Evolutionary conservation across 176 grass and related monocot genomes (phyloP).

Genomic region (Coix lacrymajobi): DNA sequence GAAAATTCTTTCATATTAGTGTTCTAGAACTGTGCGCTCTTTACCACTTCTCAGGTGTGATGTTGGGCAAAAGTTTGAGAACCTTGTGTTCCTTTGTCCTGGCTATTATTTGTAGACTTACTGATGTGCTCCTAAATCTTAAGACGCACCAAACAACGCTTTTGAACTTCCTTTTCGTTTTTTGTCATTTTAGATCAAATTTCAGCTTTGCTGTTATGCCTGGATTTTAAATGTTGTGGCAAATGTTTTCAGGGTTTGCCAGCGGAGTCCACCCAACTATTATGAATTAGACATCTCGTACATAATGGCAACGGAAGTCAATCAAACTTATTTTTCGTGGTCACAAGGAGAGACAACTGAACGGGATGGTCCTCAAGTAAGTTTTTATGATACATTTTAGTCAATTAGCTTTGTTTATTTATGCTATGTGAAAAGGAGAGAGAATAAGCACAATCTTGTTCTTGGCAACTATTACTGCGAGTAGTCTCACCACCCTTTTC

Average conservation of each 20-base stretch:
- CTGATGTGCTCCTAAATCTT: not conserved
- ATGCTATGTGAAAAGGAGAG: not conserved
- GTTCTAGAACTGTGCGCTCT: not conserved
- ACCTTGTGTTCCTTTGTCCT: not conserved
- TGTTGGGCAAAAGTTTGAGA: not conserved
- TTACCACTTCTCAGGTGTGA: not conserved
- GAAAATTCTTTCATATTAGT: not conserved
- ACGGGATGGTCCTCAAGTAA: constrained; percentile 60
- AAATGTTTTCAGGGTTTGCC: constrained; percentile 24
- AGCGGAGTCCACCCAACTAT: not conserved
- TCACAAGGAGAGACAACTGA: constrained; percentile 75
- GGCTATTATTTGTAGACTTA: not conserved
- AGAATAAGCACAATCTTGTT: not conserved
- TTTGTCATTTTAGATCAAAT: constrained; percentile 1
- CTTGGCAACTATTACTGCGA: not conserved
- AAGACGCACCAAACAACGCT: not conserved
- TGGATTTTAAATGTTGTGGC: not conserved
- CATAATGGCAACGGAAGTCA: constrained; percentile 62
- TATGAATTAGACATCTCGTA: constrained; percentile 10
- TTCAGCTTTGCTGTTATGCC: not conserved
- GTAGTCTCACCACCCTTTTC: constrained; percentile 16
- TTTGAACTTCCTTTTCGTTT: not conserved
- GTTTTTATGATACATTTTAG: not conserved
- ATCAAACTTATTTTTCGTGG: constrained; percentile 81
- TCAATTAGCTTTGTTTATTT: not conserved